Conservation (phyloP, 164 flowering plant species). For the Annona squamosa region DNA sequence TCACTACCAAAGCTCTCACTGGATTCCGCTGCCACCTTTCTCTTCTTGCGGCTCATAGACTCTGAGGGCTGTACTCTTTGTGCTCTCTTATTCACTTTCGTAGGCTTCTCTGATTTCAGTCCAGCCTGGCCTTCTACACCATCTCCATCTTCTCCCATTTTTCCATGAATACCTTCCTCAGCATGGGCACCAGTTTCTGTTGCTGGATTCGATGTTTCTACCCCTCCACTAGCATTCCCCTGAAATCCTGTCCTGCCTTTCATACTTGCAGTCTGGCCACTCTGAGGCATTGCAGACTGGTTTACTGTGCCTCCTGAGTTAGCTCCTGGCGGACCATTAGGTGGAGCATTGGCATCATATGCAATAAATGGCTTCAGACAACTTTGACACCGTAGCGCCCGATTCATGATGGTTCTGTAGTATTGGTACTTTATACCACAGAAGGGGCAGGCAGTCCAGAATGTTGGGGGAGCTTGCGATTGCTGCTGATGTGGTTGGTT, state of each 20-base stretch:
- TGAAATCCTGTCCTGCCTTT: conserved; percentile 15
- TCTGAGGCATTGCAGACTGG: not conserved
- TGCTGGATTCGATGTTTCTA: conserved; percentile 8
- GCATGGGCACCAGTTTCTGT: conserved; percentile 6
- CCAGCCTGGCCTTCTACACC: not conserved
- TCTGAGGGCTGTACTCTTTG: conserved; percentile 7
- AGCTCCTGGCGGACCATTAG: conserved; percentile 10
- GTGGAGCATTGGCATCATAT: conserved; percentile 18
- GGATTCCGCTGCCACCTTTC: conserved; percentile 29
- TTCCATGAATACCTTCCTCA: conserved; percentile 1
- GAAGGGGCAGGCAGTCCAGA: conserved; percentile 35
- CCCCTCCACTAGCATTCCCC: conserved; percentile 10
- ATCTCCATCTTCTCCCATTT: conserved; percentile 4
- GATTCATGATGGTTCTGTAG: conserved; percentile 19
- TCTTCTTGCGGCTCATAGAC: conserved; percentile 29
- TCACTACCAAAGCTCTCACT: conserved; percentile 39
- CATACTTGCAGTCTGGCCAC: conserved; percentile 13
- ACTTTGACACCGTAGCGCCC: conserved; percentile 21
- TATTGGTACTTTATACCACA: conserved; percentile 29
- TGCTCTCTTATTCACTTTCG: not conserved
- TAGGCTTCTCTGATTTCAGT: not conserved
- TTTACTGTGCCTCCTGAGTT: not conserved
- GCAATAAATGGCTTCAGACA: conserved; percentile 27
- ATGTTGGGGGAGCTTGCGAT: conserved; percentile 13
- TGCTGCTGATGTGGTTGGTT: conserved; percentile 26